Percentiles rank a stretch among this genome's conserved stretches.
These are phyloP conservation scores for Coniochaeta ligniaria DNA, from an alignment of 2,329 filamentous ascomycete genomes.

Conservation along the genomic window DNA sequence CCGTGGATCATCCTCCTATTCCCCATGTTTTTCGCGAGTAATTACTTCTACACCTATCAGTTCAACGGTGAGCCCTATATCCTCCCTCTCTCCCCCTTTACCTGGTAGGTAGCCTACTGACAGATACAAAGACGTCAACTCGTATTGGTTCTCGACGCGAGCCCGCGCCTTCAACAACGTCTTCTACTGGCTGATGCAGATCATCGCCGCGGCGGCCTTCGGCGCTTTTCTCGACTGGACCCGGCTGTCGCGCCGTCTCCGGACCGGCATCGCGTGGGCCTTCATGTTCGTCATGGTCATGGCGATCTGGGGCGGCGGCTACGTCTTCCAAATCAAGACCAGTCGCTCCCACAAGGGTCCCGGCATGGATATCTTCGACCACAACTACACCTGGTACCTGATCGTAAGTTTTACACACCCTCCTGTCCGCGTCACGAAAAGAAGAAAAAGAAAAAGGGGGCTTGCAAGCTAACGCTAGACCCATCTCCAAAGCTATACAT, in stretches of 20 bases:
- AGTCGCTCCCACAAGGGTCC: not conserved
- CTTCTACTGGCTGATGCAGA: slow-evolving; percentile 75
- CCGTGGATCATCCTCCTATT: slow-evolving; percentile 58
- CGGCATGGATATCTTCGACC: not conserved
- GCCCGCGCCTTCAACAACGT: slow-evolving; percentile 68
- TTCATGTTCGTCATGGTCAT: slow-evolving; percentile 65
- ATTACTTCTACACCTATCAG: slow-evolving; percentile 79
- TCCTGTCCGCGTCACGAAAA: not conserved
- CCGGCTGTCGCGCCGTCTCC: slow-evolving; percentile 44
- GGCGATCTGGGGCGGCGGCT: slow-evolving; percentile 70
- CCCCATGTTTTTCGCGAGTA: slow-evolving; percentile 75
- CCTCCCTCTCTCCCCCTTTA: not conserved
- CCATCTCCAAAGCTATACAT: not conserved
- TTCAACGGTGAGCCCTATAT: slow-evolving; percentile 45
- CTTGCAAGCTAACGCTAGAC: not conserved
- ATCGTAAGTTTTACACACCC: not conserved
- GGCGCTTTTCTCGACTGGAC: slow-evolving; percentile 42
- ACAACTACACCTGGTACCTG: not conserved
- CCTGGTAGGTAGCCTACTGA: not conserved
- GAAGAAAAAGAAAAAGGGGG: too few species aligned
- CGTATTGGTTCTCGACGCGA: slow-evolving; percentile 60
- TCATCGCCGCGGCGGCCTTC: slow-evolving; percentile 66
- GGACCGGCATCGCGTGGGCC: slow-evolving; percentile 58
- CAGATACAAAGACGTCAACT: slow-evolving; percentile 44
- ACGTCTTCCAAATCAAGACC: slow-evolving; percentile 51